A percentile compares a stretch with the other conserved stretches of the same genome.
Conservation (phyloP, 495 filamentous ascomycete genomes). For the Letharia columbiana region DNA sequence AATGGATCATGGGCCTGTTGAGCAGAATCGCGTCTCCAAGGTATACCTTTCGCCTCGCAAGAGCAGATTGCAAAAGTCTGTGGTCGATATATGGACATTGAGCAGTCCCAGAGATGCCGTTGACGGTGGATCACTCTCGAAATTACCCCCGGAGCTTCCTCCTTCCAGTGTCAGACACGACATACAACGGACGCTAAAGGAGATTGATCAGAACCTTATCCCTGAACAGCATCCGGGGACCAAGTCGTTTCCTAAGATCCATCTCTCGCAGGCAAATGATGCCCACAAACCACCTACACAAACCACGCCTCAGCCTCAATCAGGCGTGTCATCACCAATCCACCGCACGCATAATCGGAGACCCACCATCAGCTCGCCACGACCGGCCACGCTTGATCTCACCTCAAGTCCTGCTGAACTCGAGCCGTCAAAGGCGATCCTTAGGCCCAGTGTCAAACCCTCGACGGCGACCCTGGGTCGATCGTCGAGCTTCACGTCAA, state of each 20-base stretch:
- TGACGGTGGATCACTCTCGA: background rate
- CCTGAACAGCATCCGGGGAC: slow-evolving; percentile 5
- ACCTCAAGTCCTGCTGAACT: slow-evolving; percentile 9
- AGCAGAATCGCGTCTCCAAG: slow-evolving; percentile 6
- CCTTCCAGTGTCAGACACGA: slow-evolving; percentile 22
- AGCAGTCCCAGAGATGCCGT: slow-evolving; percentile 16
- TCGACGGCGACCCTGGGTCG: slow-evolving; percentile 11
- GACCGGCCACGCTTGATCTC: slow-evolving; percentile 6
- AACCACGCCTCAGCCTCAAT: background rate
- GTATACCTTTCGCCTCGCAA: slow-evolving; percentile 17
- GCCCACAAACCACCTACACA: background rate
- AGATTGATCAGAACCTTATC: slow-evolving; percentile 24
- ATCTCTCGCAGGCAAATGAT: background rate
- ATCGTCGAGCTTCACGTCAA: slow-evolving; percentile 22
- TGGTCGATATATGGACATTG: slow-evolving; percentile 25
- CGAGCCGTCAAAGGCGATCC: background rate
- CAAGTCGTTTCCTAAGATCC: background rate
- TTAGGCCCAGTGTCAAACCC: background rate
- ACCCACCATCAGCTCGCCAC: slow-evolving; percentile 7
- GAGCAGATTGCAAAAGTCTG: slow-evolving; percentile 23
- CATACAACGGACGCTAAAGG: slow-evolving; percentile 21
- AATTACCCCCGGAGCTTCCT: slow-evolving; percentile 14
- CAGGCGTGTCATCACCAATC: background rate
- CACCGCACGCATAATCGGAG: background rate
- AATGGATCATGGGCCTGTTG: slow-evolving; percentile 29